phyloP scores from a whole-genome alignment of 2,329 filamentous ascomycete genomes.

The Botrytis fragariae region DNA sequence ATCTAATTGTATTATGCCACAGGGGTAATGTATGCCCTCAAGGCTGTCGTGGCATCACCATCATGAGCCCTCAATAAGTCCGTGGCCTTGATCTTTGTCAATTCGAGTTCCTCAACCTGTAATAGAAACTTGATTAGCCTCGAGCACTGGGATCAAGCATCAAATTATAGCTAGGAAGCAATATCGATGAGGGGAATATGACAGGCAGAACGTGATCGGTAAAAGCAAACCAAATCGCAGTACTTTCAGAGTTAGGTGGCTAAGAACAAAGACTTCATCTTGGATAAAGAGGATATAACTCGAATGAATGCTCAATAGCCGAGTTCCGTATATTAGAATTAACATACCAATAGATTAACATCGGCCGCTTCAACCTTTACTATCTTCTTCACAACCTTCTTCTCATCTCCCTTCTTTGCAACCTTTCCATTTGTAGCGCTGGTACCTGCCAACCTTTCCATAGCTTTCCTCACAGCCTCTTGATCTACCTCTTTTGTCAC shows the following conservation, averaged over 20 bases:
- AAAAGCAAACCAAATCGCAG: background rate
- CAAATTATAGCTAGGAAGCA: background rate
- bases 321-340: background rate
- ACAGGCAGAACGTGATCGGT: background rate
- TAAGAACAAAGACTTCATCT: constrained; percentile 2
- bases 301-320: background rate
- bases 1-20: constrained; percentile 21
- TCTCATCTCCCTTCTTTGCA: constrained; percentile 46
- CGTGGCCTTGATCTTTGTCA: constrained; percentile 69
- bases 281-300: constrained; percentile 1
- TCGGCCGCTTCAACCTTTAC: constrained; percentile 75
- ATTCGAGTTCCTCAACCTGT: constrained; percentile 68
- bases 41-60: constrained; percentile 65
- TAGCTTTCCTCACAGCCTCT: constrained; percentile 70
- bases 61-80: constrained; percentile 71
- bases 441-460: constrained; percentile 57
- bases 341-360: constrained; percentile 64
- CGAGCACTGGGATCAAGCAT: background rate
- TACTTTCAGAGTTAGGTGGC: background rate
- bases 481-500: constrained; percentile 54
- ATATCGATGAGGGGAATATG: background rate
- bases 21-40: constrained; percentile 56
- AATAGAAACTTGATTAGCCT: constrained; percentile 24
- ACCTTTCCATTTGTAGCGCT: constrained; percentile 34
- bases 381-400: constrained; percentile 53